These are phyloP conservation scores for Suillus sp. DNA, from an alignment of 768 basidiomycete species.

Conservation along the genomic window DNA sequence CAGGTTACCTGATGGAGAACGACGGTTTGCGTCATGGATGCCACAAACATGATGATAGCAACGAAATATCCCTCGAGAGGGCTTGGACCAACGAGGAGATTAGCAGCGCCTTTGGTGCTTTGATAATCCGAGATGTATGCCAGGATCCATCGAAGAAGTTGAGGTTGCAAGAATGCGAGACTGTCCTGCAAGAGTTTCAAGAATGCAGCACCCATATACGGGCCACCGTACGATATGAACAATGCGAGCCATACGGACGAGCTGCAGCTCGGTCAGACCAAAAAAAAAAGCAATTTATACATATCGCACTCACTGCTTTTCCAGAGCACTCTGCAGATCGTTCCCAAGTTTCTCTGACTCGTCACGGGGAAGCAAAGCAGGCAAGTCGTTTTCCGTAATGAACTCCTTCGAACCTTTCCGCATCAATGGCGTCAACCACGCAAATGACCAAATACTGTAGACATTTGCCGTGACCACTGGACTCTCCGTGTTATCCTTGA, in stretches of 20 bases:
- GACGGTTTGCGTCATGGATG: conserved; percentile 77
- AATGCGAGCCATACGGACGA: conserved; percentile 74
- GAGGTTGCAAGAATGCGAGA: conserved; percentile 84
- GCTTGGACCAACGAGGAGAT: conserved; percentile 32
- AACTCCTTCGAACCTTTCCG: conserved; percentile 61
- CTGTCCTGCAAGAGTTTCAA: conserved; percentile 82
- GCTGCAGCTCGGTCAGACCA: conserved; percentile 36
- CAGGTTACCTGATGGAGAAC: conserved; percentile 70
- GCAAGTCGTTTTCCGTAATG: conserved; percentile 87
- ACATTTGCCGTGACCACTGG: conserved; percentile 79
- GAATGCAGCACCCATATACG: conserved; percentile 60
- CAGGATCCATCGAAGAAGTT: conserved; percentile 78
- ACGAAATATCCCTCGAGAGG: conserved; percentile 73
- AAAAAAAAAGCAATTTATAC: background rate
- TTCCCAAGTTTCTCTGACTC: conserved; percentile 69
- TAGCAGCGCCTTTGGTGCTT: conserved; percentile 38
- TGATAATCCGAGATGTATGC: conserved; percentile 83
- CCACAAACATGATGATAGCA: conserved; percentile 76
- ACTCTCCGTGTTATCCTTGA: conserved; percentile 52
- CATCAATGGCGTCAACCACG: conserved; percentile 85
- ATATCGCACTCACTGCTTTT: conserved; percentile 56
- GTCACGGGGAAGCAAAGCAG: conserved; percentile 66
- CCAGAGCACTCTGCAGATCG: conserved; percentile 60
- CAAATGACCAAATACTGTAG: conserved; percentile 81
- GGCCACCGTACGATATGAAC: conserved; percentile 74